phyloP scores from a whole-genome alignment of 345 rosid species.

The Reutealis trisperma region DNA sequence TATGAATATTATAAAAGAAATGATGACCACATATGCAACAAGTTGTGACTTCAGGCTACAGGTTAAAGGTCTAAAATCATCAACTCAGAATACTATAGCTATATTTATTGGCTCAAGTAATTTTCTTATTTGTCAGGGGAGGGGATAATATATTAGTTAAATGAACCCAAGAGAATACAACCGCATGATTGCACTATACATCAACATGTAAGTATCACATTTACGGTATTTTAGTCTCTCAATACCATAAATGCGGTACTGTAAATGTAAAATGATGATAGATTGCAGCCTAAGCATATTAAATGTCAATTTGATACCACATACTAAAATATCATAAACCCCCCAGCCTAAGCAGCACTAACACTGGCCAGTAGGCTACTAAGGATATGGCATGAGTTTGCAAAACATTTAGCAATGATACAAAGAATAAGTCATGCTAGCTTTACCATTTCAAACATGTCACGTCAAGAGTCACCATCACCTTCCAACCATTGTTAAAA shows the following conservation, averaged over 20 bases:
- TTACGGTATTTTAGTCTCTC: background rate
- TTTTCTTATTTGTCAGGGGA: background rate
- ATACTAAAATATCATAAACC: no score
- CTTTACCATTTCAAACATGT: conserved; percentile 64
- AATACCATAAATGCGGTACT: no score
- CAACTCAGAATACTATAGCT: background rate
- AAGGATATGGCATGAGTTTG: background rate
- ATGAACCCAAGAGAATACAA: background rate
- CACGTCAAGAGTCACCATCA: conserved; percentile 56
- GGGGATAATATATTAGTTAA: background rate
- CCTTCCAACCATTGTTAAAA: conserved; percentile 48
- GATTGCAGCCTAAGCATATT: no score
- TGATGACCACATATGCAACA: background rate
- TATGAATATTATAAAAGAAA: background rate
- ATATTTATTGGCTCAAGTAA: background rate
- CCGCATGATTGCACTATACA: no score
- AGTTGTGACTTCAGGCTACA: background rate
- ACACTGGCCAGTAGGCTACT: background rate
- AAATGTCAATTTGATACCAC: no score
- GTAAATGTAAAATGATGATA: no score
- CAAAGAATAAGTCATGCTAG: background rate
- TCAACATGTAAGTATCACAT: background rate
- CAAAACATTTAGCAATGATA: background rate
- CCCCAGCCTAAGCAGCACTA: background rate
- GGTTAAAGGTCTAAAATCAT: background rate